Evolutionary conservation across 257 asterid genomes (phyloP).

Genomic region (Agastache rugosa): DNA sequence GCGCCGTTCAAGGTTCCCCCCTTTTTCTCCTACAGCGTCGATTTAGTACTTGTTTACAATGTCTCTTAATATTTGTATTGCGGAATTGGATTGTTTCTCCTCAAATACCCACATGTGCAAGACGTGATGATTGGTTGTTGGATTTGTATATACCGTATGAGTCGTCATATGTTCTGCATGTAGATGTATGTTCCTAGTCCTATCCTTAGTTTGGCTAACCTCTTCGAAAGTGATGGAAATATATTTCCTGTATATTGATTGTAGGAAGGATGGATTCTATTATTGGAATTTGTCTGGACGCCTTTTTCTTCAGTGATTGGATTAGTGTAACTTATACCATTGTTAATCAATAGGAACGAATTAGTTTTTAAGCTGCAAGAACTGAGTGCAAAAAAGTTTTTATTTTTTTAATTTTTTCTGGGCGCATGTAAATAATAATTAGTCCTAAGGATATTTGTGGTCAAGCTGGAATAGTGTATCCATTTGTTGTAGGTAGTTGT

Average conservation of each 20-base stretch:
- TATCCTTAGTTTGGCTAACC: background rate
- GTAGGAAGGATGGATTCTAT: slow-evolving; percentile 10
- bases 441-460: too few species aligned
- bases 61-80: background rate
- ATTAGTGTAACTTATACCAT: background rate
- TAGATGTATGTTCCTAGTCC: background rate
- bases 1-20: slow-evolving; percentile 67
- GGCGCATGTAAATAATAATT: too few species aligned
- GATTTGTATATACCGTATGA: slow-evolving; percentile 7
- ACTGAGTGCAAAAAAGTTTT: too few species aligned
- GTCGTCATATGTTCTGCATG: background rate
- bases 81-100: background rate
- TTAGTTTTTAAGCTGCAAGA: background rate
- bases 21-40: background rate
- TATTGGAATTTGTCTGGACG: background rate
- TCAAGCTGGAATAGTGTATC: too few species aligned
- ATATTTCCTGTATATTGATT: background rate
- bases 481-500: background rate
- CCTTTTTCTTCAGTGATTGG: background rate
- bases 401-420: too few species aligned
- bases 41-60: background rate
- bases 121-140: slow-evolving; percentile 14
- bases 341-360: background rate
- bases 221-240: background rate
- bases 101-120: background rate